Base-by-base conservation (phyloP, 306 rosid species). In the Vicia faba region DNA sequence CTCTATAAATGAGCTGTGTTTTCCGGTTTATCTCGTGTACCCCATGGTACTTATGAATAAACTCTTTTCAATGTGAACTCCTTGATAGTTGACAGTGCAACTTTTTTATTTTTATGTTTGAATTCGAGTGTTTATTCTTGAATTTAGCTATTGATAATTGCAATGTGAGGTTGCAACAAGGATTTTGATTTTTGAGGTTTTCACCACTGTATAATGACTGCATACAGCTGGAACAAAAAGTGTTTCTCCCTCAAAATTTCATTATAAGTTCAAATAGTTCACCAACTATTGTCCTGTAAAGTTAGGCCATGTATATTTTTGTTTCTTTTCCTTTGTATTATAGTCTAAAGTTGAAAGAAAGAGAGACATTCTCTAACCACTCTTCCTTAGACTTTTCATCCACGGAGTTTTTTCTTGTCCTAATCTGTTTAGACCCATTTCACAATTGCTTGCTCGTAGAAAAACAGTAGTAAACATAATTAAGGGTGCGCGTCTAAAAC, bases 21-120 rank as follows among this genome's bases (percentile, higher is more conserved):
- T 72, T 62, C 7, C 43, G 71, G 68, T 72, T 69, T 40, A 58
- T 59, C 67, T 46, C 53, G 54, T 68, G 71, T 74, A 66, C 75
- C 63, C 50, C 55, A 12, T 51, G 74, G 64, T 83, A 31, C 66
- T 59, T 64, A 61, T 77, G 55, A 79, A 85, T 79, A 79, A 84
- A 74, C 68, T 63, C 66, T 63, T 70, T 63, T 16, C 29, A 38
- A 43, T 72, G 64, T 59, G 70, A 69, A 46, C 76, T 69, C 18
- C 45, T 40, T 72, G 19, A 35, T 60, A 43, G 67, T 73, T 44
- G 31, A 38, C 55, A 64, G 14, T 31, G 71, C n/a, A 61, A 40
- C 45, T 46, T 28, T 14, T 43, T 44, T 61, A 3, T 62, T 40
- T 40, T 5, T 61, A 25, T 19, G 25, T 39, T 61, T 61, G 23